Evolutionary conservation across 192 early-diverging fungal genomes (phyloP).

Genomic region (Oehlia diaphana): DNA sequence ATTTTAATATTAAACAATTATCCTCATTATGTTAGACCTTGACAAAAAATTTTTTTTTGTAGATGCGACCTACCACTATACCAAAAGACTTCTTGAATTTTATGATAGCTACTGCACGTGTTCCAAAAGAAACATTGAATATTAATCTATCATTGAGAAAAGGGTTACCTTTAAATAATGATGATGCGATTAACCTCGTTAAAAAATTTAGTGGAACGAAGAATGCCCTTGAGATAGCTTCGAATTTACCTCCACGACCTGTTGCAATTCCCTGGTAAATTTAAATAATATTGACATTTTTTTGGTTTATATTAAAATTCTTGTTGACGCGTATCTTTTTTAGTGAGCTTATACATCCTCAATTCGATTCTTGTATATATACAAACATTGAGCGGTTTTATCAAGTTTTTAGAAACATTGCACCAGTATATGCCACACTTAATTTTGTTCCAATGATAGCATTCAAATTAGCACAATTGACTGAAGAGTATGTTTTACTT

Average conservation of each 20-base stretch:
- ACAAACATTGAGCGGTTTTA: conserved; percentile 49
- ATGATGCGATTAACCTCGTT: conserved; percentile 35
- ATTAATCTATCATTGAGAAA: conserved; percentile 58
- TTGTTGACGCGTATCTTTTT: neutral
- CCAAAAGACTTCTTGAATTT: conserved; percentile 58
- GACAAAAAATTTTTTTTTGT: neutral
- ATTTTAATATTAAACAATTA: neutral
- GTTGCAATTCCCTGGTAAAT: conserved; percentile 58
- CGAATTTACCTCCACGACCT: conserved; percentile 41
- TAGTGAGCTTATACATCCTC: conserved; percentile 57
- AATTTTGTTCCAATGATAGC: conserved; percentile 75
- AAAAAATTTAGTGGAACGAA: conserved; percentile 42
- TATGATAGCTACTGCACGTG: conserved; percentile 66
- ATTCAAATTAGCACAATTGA: conserved; percentile 55
- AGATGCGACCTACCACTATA: conserved; percentile 59
- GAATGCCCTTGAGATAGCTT: conserved; percentile 39
- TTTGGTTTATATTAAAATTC: neutral
- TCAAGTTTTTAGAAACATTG: conserved; percentile 54
- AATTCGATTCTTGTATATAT: conserved; percentile 47
- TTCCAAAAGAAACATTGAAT: conserved; percentile 52
- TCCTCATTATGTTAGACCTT: neutral
- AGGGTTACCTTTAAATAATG: conserved; percentile 41
- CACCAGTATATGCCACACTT: conserved; percentile 67
- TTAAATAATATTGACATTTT: neutral
- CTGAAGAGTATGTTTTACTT: conserved; percentile 45